phyloP scores from a whole-genome alignment of 2,329 filamentous ascomycete genomes.

The Cytospora mali region DNA sequence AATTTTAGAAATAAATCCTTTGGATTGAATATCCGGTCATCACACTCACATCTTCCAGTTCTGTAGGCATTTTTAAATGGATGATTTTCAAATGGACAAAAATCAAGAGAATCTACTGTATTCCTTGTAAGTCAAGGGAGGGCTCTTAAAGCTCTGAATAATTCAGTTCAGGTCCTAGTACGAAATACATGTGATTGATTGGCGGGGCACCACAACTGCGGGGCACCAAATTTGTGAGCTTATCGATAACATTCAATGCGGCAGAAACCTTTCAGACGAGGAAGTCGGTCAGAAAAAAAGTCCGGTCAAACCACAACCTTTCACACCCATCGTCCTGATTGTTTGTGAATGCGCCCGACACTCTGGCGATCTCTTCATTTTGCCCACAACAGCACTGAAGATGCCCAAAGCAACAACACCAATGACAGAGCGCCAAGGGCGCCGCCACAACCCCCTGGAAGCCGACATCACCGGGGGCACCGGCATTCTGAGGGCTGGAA shows the following conservation, averaged over 20 bases:
- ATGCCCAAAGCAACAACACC: slow-evolving; percentile 82
- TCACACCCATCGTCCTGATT: not conserved
- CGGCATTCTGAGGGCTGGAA: slow-evolving; percentile 60
- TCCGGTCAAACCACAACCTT: slow-evolving; percentile 14
- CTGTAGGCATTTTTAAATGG: slow-evolving; percentile 64
- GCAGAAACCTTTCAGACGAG: slow-evolving; percentile 8
- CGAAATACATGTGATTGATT: slow-evolving; percentile 24
- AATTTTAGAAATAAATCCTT: not conserved
- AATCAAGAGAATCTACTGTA: slow-evolving; percentile 21
- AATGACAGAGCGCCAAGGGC: slow-evolving; percentile 56
- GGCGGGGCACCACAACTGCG: slow-evolving; percentile 7
- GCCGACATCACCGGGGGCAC: slow-evolving; percentile 75
- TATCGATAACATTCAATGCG: slow-evolving; percentile 24
- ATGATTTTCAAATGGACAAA: slow-evolving; percentile 32
- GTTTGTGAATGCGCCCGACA: slow-evolving; percentile 1
- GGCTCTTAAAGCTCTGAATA: slow-evolving; percentile 27
- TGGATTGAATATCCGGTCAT: not conserved
- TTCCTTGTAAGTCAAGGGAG: not conserved
- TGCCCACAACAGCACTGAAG: slow-evolving; percentile 29
- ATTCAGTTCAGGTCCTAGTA: not conserved
- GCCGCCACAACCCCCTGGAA: slow-evolving; percentile 87
- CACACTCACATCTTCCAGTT: slow-evolving; percentile 70
- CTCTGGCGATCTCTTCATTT: not conserved
- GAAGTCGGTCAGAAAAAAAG: slow-evolving; percentile 17
- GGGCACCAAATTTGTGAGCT: slow-evolving; percentile 4